These are phyloP conservation scores for Colletotrichum lentis DNA, from an alignment of 2,329 filamentous ascomycete species.

Conservation along the genomic window DNA sequence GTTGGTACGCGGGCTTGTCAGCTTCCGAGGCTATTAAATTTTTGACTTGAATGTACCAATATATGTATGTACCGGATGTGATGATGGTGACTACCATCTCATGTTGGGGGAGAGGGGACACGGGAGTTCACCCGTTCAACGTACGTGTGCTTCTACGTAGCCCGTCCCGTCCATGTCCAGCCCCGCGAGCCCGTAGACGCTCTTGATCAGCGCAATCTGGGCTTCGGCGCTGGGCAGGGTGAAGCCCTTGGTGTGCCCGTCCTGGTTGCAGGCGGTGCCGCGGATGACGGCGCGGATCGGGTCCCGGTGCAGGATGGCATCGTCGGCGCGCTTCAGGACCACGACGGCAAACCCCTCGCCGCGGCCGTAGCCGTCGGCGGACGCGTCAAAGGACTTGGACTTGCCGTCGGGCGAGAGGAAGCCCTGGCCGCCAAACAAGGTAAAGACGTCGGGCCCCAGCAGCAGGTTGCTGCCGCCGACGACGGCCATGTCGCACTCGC, in stretches of 20 bases:
- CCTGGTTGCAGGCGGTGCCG: conserved; percentile 48
- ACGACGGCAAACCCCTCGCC: conserved; percentile 44
- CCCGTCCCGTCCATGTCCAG: conserved; percentile 41
- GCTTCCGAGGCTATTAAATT: no score
- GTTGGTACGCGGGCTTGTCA: background rate
- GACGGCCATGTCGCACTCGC: conserved; percentile 44
- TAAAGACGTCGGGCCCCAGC: background rate
- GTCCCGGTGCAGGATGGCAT: conserved; percentile 53
- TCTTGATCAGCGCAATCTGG: conserved; percentile 48
- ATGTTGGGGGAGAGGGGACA: no score
- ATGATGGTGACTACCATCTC: no score
- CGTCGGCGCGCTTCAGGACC: conserved; percentile 55
- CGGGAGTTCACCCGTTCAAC: no score
- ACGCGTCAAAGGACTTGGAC: background rate
- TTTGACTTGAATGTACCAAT: no score
- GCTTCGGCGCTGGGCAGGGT: conserved; percentile 43
- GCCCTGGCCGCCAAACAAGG: background rate
- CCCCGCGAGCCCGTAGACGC: conserved; percentile 46
- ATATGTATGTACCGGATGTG: no score
- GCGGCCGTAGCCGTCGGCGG: background rate
- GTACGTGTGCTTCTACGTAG: conserved; percentile 54
- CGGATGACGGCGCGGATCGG: conserved; percentile 49
- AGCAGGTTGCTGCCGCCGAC: conserved; percentile 39
- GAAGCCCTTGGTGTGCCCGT: conserved; percentile 54
- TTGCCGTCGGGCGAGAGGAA: background rate